phyloP scores from a whole-genome alignment of 345 rosid species.

The Barbarea vulgaris region DNA sequence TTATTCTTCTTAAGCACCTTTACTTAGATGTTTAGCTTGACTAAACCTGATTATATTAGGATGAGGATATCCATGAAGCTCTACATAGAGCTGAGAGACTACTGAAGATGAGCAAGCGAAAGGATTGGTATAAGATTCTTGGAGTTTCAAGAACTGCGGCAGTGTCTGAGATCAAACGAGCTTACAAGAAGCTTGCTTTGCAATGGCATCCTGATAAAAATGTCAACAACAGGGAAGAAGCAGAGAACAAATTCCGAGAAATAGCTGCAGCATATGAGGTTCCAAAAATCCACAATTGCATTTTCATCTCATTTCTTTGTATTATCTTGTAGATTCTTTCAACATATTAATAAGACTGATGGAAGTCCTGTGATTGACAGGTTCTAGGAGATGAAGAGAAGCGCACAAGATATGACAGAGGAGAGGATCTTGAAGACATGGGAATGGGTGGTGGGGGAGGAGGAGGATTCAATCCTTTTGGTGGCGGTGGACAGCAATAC shows the following conservation, averaged over 20 bases:
- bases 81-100: constrained; percentile 91
- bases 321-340: neutral
- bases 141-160: constrained; percentile 83
- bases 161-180: constrained; percentile 78
- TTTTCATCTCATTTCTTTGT: neutral
- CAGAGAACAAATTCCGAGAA: constrained; percentile 87
- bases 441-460: neutral
- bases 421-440: neutral
- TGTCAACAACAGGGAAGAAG: constrained; percentile 88
- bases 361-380: neutral
- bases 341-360: neutral
- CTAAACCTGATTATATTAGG: constrained; percentile 45
- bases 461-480: neutral
- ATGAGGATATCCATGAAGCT: constrained; percentile 74
- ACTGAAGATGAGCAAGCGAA: constrained; percentile 88
- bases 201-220: constrained; percentile 99
- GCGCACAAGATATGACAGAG: neutral
- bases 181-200: constrained; percentile 94
- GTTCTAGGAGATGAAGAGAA: neutral
- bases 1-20: neutral
- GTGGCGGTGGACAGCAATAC: neutral
- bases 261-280: constrained; percentile 99
- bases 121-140: constrained; percentile 94
- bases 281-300: neutral
- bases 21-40: neutral